These are phyloP conservation scores for Plectranthus barbatus DNA, from an alignment of 257 asterid species.

Conservation along the genomic window DNA sequence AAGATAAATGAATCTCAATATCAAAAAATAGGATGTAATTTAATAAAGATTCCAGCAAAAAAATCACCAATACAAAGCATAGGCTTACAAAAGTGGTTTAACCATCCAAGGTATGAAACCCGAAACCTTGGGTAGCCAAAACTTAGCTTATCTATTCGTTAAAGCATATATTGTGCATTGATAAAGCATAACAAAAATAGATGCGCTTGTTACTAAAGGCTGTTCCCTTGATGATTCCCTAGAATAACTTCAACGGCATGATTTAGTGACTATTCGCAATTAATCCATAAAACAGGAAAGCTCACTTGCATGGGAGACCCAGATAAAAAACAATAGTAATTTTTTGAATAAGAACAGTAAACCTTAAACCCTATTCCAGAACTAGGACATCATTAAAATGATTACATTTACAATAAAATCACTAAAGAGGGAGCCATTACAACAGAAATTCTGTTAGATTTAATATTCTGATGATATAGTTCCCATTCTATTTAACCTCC, in stretches of 20 bases:
- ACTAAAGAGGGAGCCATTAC: not conserved
- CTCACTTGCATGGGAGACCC: not conserved
- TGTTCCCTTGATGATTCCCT: not conserved
- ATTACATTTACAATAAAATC: not conserved
- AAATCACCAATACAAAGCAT: too few relatives aligned
- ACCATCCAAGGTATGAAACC: not conserved
- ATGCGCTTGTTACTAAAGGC: not conserved
- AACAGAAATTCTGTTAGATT: not conserved
- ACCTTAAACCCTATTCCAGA: not conserved
- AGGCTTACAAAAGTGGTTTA: too few relatives aligned
- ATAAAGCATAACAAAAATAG: not conserved
- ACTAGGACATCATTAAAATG: not conserved
- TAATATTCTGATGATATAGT: not conserved
- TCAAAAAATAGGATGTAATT: too few relatives aligned
- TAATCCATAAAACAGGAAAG: not conserved
- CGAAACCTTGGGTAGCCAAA: not conserved
- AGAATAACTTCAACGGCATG: not conserved
- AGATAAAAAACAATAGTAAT: not conserved
- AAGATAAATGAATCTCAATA: not conserved
- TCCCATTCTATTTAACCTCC: too few relatives aligned
- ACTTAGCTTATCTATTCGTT: not conserved
- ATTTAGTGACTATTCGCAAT: not conserved
- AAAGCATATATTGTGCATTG: not conserved
- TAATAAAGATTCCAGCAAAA: too few relatives aligned
- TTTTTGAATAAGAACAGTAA: not conserved